Evolutionary conservation across 345 rosid genomes (phyloP).

Genomic region (Noccaea bulbosa): DNA sequence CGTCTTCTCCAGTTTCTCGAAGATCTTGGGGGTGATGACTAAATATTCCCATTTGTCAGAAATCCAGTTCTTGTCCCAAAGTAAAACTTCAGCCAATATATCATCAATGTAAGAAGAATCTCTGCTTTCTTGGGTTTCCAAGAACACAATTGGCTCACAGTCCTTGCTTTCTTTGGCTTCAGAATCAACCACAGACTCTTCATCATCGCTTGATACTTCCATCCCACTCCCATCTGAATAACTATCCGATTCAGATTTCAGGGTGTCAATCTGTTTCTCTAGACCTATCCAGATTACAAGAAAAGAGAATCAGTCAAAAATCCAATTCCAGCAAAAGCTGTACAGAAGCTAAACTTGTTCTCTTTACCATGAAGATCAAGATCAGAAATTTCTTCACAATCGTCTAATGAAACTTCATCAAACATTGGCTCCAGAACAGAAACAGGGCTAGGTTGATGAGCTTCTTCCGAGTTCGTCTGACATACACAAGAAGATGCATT

Average conservation of each 20-base stretch:
- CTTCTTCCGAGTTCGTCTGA: constrained; percentile 54
- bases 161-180: constrained; percentile 48
- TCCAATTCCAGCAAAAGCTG: background rate
- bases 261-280: constrained; percentile 52
- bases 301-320: background rate
- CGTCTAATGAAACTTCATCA: constrained; percentile 40
- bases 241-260: constrained; percentile 59
- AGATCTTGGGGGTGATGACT: constrained; percentile 51
- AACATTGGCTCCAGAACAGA: constrained; percentile 70
- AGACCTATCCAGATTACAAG: constrained; percentile 44
- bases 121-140: constrained; percentile 51
- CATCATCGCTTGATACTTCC: constrained; percentile 69
- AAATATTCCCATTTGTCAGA: constrained; percentile 34
- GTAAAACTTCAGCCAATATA: constrained; percentile 64
- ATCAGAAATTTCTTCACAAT: constrained; percentile 42
- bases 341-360: constrained; percentile 4
- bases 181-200: constrained; percentile 38
- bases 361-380: constrained; percentile 52
- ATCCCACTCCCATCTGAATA: constrained; percentile 60
- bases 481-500: constrained; percentile 50
- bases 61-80: constrained; percentile 38
- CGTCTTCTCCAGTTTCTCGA: constrained; percentile 80
- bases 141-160: constrained; percentile 33
- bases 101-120: constrained; percentile 72
- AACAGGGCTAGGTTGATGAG: constrained; percentile 77